Conservation (phyloP, 208 protist species). For the Wallacemonas sp. region DNA sequence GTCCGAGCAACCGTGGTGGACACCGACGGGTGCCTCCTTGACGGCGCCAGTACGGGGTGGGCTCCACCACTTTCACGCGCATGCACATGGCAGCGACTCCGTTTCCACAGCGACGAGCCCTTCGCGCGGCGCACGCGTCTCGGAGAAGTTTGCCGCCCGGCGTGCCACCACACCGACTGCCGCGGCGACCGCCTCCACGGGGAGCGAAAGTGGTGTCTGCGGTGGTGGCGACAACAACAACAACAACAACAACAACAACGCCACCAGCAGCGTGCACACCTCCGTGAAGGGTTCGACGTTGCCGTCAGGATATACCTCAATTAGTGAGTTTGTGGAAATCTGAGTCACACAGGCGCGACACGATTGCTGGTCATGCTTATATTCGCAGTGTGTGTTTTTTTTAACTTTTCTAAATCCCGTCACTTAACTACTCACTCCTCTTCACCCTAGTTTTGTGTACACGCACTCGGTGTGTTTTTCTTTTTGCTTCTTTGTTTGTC, state of each 20-base stretch:
- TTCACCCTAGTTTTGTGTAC: too few relatives aligned
- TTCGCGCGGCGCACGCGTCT: not conserved
- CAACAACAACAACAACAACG: constrained; percentile 20
- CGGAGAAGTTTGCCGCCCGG: not conserved
- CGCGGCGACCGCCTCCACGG: too few relatives aligned
- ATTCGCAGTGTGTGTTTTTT: constrained; percentile 2
- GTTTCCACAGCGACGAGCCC: too few relatives aligned
- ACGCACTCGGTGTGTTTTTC: too few relatives aligned
- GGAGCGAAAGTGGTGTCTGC: not conserved
- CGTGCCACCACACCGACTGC: too few relatives aligned
- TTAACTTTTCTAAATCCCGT: constrained; percentile 13
- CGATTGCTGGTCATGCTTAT: not conserved
- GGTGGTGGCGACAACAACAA: not conserved
- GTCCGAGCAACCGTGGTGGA: too few relatives aligned
- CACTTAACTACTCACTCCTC: constrained; percentile 10
- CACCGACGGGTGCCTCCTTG: too few relatives aligned
- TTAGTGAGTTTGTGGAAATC: constrained; percentile 22
- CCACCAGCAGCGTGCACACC: not conserved
- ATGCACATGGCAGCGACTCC: too few relatives aligned
- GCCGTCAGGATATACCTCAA: constrained; percentile 18
- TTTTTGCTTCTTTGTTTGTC: not conserved
- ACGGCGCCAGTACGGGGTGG: too few relatives aligned
- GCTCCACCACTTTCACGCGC: too few relatives aligned
- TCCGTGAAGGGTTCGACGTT: not conserved
- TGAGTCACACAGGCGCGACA: not conserved